Conservation (phyloP, 2,329 filamentous ascomycete species). For the Coniochaeta ligniaria region DNA sequence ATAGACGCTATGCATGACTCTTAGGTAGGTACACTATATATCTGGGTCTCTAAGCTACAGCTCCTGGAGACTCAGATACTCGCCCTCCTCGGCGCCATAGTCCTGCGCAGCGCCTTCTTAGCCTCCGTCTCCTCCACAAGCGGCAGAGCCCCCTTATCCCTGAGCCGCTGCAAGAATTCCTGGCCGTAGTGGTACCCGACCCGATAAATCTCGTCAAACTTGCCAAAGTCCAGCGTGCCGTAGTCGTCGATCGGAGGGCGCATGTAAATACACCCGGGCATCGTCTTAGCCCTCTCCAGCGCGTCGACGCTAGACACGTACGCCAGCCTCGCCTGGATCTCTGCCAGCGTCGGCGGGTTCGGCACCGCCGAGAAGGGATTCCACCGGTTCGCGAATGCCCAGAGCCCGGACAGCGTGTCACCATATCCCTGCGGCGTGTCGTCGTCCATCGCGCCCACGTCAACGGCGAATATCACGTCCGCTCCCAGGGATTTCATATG, state of each 20-base stretch:
- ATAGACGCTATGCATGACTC: background rate
- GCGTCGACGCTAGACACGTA: conserved; percentile 95
- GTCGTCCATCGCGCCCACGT: conserved; percentile 89
- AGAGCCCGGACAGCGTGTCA: conserved; percentile 88
- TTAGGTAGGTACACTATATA: background rate
- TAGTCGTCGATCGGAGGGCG: conserved; percentile 89
- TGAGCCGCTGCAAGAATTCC: conserved; percentile 69
- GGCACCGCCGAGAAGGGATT: conserved; percentile 85
- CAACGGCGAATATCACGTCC: conserved; percentile 90
- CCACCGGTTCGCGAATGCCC: conserved; percentile 94
- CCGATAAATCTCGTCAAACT: conserved; percentile 94
- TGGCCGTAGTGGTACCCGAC: conserved; percentile 83
- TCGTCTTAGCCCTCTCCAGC: conserved; percentile 84
- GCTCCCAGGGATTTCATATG: conserved; percentile 95
- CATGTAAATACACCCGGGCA: conserved; percentile 92
- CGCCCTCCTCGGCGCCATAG: conserved; percentile 71
- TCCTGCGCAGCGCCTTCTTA: conserved; percentile 68
- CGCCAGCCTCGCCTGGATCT: conserved; percentile 90
- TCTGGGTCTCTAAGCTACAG: background rate
- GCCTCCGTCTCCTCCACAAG: conserved; percentile 66
- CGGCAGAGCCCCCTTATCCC: conserved; percentile 69
- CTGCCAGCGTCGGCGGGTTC: conserved; percentile 89
- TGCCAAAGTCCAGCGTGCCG: conserved; percentile 90
- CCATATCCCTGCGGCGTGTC: conserved; percentile 88
- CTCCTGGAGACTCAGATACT: conserved; percentile 51